Evolutionary conservation across 2,329 filamentous ascomycete species (phyloP).

Genomic region (Cytospora schulzeri): DNA sequence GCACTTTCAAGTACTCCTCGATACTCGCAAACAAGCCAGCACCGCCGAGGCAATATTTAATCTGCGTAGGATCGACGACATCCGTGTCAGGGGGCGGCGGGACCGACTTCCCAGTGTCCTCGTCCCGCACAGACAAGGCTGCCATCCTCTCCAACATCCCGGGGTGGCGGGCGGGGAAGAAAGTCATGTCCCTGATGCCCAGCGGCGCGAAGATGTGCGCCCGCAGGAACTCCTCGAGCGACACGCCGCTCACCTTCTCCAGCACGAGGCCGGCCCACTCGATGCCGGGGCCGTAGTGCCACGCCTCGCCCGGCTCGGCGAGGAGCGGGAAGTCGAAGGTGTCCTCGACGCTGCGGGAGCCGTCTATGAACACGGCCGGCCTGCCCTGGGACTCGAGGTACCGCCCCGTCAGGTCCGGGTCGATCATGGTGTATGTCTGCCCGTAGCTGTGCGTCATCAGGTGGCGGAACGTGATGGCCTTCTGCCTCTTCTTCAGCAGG

Average conservation of each 20-base stretch:
- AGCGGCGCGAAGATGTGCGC: constrained; percentile 41
- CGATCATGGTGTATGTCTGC: constrained; percentile 45
- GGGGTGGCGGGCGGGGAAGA: constrained; percentile 32
- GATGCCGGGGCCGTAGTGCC: constrained; percentile 49
- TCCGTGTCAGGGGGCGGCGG: neutral
- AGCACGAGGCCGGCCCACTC: constrained; percentile 53
- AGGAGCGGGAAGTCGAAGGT: constrained; percentile 46
- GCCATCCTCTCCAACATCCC: neutral
- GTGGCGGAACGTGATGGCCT: constrained; percentile 44
- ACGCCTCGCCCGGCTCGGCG: constrained; percentile 49
- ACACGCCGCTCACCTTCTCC: constrained; percentile 42
- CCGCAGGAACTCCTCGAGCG: constrained; percentile 42
- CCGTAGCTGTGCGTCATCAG: constrained; percentile 55
- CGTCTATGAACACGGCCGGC: constrained; percentile 42
- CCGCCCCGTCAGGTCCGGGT: constrained; percentile 35
- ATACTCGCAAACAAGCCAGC: constrained; percentile 46
- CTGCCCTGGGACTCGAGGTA: constrained; percentile 31
- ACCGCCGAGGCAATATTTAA: constrained; percentile 43
- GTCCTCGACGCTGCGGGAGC: constrained; percentile 38
- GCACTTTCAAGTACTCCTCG: constrained; percentile 42
- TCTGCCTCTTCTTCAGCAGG: constrained; percentile 40
- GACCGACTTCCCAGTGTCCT: constrained; percentile 20
- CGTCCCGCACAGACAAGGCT: constrained; percentile 19
- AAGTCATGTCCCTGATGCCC: constrained; percentile 40
- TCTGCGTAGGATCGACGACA: constrained; percentile 34